phyloP scores from a whole-genome alignment of 805 yeast species.

The Candida qinlingensis region DNA sequence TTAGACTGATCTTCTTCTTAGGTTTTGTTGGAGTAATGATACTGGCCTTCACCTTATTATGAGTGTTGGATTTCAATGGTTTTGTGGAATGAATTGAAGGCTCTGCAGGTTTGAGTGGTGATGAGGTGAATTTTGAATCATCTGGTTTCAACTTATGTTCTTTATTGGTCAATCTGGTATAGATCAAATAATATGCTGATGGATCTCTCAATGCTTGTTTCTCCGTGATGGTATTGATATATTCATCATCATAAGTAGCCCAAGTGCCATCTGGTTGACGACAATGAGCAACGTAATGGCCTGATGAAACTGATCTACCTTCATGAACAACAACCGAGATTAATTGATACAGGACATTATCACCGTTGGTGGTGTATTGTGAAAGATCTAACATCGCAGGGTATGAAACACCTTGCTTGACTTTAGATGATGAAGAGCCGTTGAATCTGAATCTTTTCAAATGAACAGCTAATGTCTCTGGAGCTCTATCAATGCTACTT shows the following conservation, averaged over 20 bases:
- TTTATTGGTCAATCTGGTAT: constrained; percentile 69
- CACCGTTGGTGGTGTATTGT: constrained; percentile 45
- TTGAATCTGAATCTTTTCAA: constrained; percentile 87
- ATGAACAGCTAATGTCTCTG: constrained; percentile 84
- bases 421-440: constrained; percentile 73
- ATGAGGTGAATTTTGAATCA: background rate
- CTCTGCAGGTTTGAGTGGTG: background rate
- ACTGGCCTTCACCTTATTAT: background rate
- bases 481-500: constrained; percentile 71
- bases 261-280: constrained; percentile 89
- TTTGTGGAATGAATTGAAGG: background rate
- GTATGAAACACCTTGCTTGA: constrained; percentile 80
- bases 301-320: constrained; percentile 87
- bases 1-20: constrained; percentile 12
- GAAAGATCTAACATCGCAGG: constrained; percentile 73
- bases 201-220: constrained; percentile 74
- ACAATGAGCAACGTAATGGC: constrained; percentile 90
- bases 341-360: constrained; percentile 60
- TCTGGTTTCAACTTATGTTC: constrained; percentile 15
- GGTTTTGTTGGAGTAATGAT: background rate
- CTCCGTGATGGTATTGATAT: constrained; percentile 67
- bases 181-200: constrained; percentile 84
- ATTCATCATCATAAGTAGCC: constrained; percentile 94
- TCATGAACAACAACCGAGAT: constrained; percentile 87
- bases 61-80: background rate